These are phyloP conservation scores for Taphrina pruni DNA, from an alignment of 1,139 yeast species.

Conservation along the genomic window DNA sequence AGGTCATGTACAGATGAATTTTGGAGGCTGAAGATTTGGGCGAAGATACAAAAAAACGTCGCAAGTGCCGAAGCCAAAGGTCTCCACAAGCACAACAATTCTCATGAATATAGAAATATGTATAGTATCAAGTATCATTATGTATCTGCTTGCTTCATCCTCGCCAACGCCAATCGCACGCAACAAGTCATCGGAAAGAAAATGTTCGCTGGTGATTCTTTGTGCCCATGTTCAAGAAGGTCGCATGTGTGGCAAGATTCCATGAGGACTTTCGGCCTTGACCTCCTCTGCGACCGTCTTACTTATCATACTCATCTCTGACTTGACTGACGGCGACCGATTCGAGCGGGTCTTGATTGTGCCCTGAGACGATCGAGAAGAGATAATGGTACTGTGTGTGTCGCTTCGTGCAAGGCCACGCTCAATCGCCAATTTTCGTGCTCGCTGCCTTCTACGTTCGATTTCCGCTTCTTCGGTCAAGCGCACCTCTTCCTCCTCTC, in stretches of 20 bases:
- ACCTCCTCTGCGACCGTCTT: background rate
- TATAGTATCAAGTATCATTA: background rate
- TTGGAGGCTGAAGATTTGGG: conserved; percentile 1
- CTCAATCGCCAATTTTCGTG: conserved; percentile 12
- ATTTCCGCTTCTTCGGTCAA: conserved; percentile 17
- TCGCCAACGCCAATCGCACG: conserved; percentile 18
- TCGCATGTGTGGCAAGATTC: conserved; percentile 18
- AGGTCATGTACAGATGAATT: background rate
- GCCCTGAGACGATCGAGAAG: background rate
- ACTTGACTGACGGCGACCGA: conserved; percentile 14
- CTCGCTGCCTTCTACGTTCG: conserved; percentile 10
- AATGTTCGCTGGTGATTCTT: no score
- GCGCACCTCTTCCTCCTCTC: conserved; percentile 23
- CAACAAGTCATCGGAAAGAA: no score
- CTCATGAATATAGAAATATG: background rate
- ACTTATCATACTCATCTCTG: conserved; percentile 9
- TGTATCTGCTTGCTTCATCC: background rate
- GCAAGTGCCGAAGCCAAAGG: background rate
- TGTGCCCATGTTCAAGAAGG: background rate
- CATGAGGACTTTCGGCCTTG: background rate
- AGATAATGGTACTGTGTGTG: background rate
- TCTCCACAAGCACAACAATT: background rate
- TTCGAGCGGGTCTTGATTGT: background rate
- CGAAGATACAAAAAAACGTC: background rate
- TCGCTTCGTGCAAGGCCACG: conserved; percentile 15